phyloP scores from a whole-genome alignment of 2,329 filamentous ascomycete species.

The Rhinocladiella similis region DNA sequence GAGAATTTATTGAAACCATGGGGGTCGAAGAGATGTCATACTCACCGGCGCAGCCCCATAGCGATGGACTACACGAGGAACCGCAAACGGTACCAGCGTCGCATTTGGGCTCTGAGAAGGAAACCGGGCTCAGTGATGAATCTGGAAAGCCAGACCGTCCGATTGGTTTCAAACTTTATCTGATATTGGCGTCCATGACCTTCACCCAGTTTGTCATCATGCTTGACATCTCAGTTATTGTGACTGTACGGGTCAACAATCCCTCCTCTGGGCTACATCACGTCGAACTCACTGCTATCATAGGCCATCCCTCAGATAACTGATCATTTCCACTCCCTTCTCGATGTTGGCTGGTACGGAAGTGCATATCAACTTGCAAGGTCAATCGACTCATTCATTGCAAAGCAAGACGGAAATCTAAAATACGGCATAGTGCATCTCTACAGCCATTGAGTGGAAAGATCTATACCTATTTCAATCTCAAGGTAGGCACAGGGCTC shows the following conservation, averaged over 20 bases:
- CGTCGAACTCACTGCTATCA: too few species aligned
- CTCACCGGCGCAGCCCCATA: background rate
- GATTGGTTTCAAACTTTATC: conserved; percentile 19
- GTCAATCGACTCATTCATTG: conserved; percentile 18
- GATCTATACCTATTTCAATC: conserved; percentile 47
- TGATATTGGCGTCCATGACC: conserved; percentile 39
- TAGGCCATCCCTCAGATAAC: conserved; percentile 53
- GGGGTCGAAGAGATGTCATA: too few species aligned
- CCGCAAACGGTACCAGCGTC: background rate
- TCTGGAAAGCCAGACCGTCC: conserved; percentile 18
- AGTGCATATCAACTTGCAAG: conserved; percentile 43
- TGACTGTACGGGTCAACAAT: conserved; percentile 40
- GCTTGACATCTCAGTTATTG: conserved; percentile 55
- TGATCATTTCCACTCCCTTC: conserved; percentile 36
- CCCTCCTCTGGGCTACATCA: background rate
- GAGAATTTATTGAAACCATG: too few species aligned
- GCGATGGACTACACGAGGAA: background rate
- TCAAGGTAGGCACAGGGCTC: conserved; percentile 31
- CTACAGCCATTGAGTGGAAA: conserved; percentile 55
- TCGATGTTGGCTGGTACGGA: conserved; percentile 39
- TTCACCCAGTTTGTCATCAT: conserved; percentile 50
- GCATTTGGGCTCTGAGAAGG: background rate
- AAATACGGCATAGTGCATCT: conserved; percentile 41
- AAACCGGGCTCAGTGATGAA: background rate
- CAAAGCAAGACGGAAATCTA: conserved; percentile 8